Evolutionary conservation across 768 basidiomycete species (phyloP), one percentile per base, ranked within the genome.

Genomic region (Pholiota conissans): DNA sequence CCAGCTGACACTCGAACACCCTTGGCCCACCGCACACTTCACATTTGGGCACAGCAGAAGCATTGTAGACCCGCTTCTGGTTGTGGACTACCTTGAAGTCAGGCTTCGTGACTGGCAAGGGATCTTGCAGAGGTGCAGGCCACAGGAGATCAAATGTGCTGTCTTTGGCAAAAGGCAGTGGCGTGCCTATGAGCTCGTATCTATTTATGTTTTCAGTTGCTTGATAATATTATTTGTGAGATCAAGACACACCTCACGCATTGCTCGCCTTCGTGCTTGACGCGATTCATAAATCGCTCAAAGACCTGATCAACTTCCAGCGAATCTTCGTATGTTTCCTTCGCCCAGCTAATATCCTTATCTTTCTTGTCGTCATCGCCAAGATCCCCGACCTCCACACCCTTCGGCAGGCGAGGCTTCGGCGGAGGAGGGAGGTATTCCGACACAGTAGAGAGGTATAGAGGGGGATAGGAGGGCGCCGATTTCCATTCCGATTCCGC

Each of bases 1-100:
- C 96, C 52, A 98, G 78, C 70, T 98, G 96, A 65, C 90, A 90
- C 70, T 98, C 96, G 69, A 97, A 98, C 20, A 88, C 81, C 14
- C 93, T 82, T 42, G 74, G 75, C 2, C 82, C 78, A 34, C 77
- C 74, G 74, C 96, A 98, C 13, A 73, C 65, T 1, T 85, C 77
- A 68, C 96, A 98, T 0, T 71, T 59, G 0, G 89, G 84, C 28
- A 94, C 74, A 7, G 77, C 70, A 0, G 76, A 65, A 3, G 84
- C 73, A 45, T 78, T 71, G 72, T 87, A 97, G 0, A 73, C 73
- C 40, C 84, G 79, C 63, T 80, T 82, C 35, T 70, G 69, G 2
- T 32, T 32, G 30, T 32, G 75, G 0, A 75, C 71, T n/a, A 85
- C 84, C 59, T 79, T 85, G 71, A 86, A 87, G 22, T 69, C 82